phyloP scores from a whole-genome alignment of 768 basidiomycete genomes.

The Tricholoma sp. region DNA sequence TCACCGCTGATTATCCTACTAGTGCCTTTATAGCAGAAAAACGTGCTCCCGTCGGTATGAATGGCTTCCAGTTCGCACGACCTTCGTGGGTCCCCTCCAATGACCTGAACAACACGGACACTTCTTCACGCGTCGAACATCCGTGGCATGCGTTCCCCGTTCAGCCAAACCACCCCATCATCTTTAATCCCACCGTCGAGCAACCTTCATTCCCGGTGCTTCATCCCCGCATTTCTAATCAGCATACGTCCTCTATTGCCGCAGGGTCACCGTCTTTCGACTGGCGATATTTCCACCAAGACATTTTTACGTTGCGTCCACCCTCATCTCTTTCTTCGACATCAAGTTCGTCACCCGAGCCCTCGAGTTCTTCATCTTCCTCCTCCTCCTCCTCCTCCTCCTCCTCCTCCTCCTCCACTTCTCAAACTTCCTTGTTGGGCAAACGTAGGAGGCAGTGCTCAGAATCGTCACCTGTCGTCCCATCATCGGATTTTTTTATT shows the following conservation, averaged over 20 bases:
- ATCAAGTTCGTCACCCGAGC: background rate
- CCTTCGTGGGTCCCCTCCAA: background rate
- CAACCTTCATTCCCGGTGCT: background rate
- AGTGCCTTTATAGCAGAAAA: too few relatives aligned
- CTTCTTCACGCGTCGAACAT: background rate
- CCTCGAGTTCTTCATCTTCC: background rate
- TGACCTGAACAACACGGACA: background rate
- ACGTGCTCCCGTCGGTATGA: too few relatives aligned
- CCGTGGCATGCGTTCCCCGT: background rate
- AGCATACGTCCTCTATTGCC: background rate
- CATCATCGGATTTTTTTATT: background rate
- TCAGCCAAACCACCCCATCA: background rate
- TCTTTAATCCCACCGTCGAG: background rate
- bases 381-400: too few relatives aligned
- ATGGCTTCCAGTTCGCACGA: too few relatives aligned
- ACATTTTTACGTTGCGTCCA: background rate
- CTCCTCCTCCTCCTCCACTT: too few relatives aligned
- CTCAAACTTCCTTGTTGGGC: background rate
- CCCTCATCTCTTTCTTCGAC: background rate
- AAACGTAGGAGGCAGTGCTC: background rate
- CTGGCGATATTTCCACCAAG: too few relatives aligned
- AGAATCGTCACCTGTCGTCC: too few relatives aligned
- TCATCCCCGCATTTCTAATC: background rate
- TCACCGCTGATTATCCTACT: too few relatives aligned
- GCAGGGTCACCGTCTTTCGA: background rate